Percentiles rank a stretch among this genome's conserved stretches.
Evolutionary conservation across 2,329 filamentous ascomycete genomes (phyloP).

Genomic region (Rhexocercosporidium sp.): DNA sequence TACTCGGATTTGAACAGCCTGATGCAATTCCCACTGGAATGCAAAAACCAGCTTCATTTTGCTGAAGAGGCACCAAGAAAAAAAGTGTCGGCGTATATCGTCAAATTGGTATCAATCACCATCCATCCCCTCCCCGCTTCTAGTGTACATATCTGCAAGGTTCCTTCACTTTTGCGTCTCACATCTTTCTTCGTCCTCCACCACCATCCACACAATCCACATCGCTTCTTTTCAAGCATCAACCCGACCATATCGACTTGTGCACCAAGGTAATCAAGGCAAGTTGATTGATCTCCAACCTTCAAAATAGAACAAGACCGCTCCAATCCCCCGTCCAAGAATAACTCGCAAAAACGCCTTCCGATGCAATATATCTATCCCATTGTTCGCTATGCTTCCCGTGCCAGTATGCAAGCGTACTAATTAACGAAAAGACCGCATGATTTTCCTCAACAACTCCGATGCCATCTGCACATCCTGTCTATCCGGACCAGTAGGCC

Average conservation of each 20-base stretch:
- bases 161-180: not conserved
- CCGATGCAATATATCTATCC: slow-evolving; percentile 7
- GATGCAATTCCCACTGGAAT: not conserved
- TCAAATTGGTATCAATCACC: slow-evolving; percentile 15
- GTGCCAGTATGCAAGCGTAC: not conserved
- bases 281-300: not conserved
- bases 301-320: slow-evolving; percentile 4
- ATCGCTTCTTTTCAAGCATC: not conserved
- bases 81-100: not conserved
- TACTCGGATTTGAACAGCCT: not conserved
- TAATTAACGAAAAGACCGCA: slow-evolving; percentile 45
- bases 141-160: slow-evolving; percentile 21
- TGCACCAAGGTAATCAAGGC: not conserved
- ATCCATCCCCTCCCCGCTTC: not conserved
- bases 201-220: not conserved
- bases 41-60: not conserved
- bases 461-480: slow-evolving; percentile 47
- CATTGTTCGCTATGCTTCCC: not conserved
- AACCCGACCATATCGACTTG: not conserved
- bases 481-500: slow-evolving; percentile 7
- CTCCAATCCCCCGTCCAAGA: slow-evolving; percentile 3
- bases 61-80: not conserved
- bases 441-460: slow-evolving; percentile 48
- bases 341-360: not conserved
- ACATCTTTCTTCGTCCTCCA: not conserved